Evolutionary conservation across 108 stramenopile species (phyloP), one percentile per base, ranked within the genome.

Genomic region (Discostella pseudostelligera): DNA sequence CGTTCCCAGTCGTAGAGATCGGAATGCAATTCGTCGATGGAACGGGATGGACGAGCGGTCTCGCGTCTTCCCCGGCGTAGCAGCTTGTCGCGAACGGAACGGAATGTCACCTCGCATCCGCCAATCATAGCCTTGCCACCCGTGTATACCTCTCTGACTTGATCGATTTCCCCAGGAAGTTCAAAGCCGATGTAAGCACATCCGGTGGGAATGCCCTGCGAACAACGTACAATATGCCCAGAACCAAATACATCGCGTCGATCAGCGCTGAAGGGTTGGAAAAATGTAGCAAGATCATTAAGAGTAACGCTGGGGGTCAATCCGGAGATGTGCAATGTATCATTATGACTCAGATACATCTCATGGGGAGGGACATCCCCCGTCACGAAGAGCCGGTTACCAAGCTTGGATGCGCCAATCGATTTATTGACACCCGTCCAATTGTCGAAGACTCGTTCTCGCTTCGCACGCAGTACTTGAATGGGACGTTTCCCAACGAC

Each of bases 181-280:
- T 94, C 89, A 62, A 94, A 94, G 7, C 92, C 92, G 55, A 94
- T 84, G 50, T 86, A 94, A 14, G 86, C 92, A 29, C 67, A 50
- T 32, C 85, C 87, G n/a, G 87, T 90, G 28, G 84, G 80, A 3
- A 75, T 49, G 9, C 88, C 88, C 40, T 70, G 66, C 13, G 72
- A 59, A 48, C 87, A 93, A 16, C 73, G 82, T 0, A 89, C 84
- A 62, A 93, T 85, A 58, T 93, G 88, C 10, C 86, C 63, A 5
- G 92, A 93, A 8, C 87, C 87, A 35, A 79, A 47, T 29, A 85
- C 79, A 56, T 90, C 88, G 16, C 92, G 74, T 32, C 67, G 58
- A 17, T 84, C 71, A 9, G 78, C 59, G 48, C 85, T 86, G 59
- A 78, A 89, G 12, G 80, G 83, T 60, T 93, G 87, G 57, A 93